Percentiles rank a stretch among this genome's conserved stretches.
Conservation (phyloP, 441 rosid genomes). For the Arabidopsis lyrata region DNA sequence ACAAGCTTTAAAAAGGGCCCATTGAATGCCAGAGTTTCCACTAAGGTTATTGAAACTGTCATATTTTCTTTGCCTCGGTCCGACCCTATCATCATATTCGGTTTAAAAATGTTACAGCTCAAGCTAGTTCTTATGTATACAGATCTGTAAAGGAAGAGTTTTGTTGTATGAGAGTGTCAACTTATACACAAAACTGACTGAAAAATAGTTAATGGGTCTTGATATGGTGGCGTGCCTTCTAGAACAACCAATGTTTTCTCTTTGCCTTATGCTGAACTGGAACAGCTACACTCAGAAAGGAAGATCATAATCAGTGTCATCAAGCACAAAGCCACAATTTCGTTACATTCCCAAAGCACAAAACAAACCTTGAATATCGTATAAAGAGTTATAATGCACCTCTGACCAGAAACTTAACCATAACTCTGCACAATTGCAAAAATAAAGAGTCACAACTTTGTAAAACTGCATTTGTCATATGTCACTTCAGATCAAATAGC, state of each 20-base stretch:
- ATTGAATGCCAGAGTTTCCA: background rate
- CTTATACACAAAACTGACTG: slow-evolving; percentile 27
- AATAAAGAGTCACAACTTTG: slow-evolving; percentile 21
- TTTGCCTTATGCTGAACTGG: slow-evolving; percentile 74
- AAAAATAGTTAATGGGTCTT: background rate
- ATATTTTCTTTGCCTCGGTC: background rate
- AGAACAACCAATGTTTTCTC: slow-evolving; percentile 97
- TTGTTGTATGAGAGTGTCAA: background rate
- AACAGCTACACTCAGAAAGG: slow-evolving; percentile 59
- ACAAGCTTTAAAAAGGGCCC: background rate
- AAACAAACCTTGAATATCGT: slow-evolving; percentile 78
- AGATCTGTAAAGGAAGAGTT: slow-evolving; percentile 7
- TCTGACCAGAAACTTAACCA: slow-evolving; percentile 99
- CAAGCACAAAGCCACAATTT: slow-evolving; percentile 31
- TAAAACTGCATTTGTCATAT: slow-evolving; percentile 26
- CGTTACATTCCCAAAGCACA: slow-evolving; percentile 10
- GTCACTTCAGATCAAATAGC: slow-evolving; percentile 11
- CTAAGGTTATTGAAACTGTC: background rate
- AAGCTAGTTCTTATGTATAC: slow-evolving; percentile 18
- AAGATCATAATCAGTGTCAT: slow-evolving; percentile 30
- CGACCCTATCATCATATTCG: background rate
- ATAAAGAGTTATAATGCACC: slow-evolving; percentile 96
- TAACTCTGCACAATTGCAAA: slow-evolving; percentile 67
- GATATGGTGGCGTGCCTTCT: slow-evolving; percentile 33
- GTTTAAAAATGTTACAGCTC: background rate